A percentile compares a stretch with the other conserved stretches of the same genome.
Conservation (phyloP, 345 rosid species). For the Corchorus olitorius region DNA sequence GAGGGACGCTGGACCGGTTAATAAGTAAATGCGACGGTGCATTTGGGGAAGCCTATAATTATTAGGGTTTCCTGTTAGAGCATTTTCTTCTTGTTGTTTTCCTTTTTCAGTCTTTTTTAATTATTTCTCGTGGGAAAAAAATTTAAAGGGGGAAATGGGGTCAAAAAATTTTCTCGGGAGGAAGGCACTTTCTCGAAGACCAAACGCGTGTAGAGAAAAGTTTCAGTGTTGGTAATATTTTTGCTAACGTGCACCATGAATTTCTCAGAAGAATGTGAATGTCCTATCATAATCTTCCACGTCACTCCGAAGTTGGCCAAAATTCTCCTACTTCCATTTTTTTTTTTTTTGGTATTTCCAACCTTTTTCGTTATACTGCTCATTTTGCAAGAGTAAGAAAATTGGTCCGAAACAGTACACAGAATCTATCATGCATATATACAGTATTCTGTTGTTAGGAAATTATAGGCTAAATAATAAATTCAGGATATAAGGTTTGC, state of each 20-base stretch:
- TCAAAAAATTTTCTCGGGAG: constrained; percentile 38
- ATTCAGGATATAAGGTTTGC: no score
- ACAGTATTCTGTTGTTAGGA: no score
- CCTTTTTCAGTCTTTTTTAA: neutral
- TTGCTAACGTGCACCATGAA: neutral
- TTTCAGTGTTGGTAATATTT: neutral
- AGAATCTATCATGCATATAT: no score
- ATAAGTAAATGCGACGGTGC: constrained; percentile 9
- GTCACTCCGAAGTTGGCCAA: neutral
- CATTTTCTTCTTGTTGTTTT: constrained; percentile 19
- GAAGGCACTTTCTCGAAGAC: constrained; percentile 47
- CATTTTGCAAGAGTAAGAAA: no score
- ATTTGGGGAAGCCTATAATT: neutral
- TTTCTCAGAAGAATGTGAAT: neutral
- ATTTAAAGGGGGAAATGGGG: constrained; percentile 13
- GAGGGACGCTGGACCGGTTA: neutral
- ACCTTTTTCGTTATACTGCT: no score
- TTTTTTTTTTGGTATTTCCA: no score
- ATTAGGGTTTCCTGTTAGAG: constrained; percentile 7
- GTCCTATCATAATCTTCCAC: constrained; percentile 28
- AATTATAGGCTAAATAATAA: no score
- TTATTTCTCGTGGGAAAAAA: constrained; percentile 6
- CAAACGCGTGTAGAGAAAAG: constrained; percentile 44
- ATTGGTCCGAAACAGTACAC: no score
- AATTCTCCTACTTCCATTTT: no score